Base-by-base conservation (phyloP, 495 filamentous ascomycete species). In the Chaetomium tenue region DNA sequence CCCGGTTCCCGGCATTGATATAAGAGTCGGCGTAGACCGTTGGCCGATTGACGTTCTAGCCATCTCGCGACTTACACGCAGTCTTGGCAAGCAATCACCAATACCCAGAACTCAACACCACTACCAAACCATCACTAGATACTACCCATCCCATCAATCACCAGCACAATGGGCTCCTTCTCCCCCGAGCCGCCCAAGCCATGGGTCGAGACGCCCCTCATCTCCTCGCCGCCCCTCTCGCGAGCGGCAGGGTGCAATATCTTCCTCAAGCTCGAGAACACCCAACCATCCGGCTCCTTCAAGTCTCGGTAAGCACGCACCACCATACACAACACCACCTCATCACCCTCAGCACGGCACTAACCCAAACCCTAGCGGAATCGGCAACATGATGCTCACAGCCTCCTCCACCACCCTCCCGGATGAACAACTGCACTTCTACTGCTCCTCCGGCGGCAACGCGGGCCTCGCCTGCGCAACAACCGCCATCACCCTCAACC, bases 231-330 rank as follows among this genome's bases (percentile, higher is more conserved):
- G 44, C 76, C 82, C 6, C 82, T 94, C 30, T 92, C 89, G 42
- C 81, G 83, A 63, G 81, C 81, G n/a, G 89, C 89, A 26, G 89
- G 89, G 46, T 93, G 89, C 72, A 82, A 86, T 64, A 85, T 98
- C 77, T 93, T 89, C 76, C 87, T 98, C 69, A 98, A 98, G 74
- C 87, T 97, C 61, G 93, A 98, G 64, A 91, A 91, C 76, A 86
- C 93, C 70, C 93, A 98, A 70, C 93, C 94, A 5, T 89, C 90
- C 5, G 92, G 91, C 52, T 95, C 92, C 12, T 98, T 97, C 87
- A 98, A 97, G 76, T 96, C 92, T 37, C 88, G 91, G 71, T 74
- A 68, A 12, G 58, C 23, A 20, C 44, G 58, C 23, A 20, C 44
- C 7, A 22, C 40, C 40, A 44, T 44, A 30, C 13, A 13, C 33